Base-by-base conservation (phyloP, 2,329 filamentous ascomycete species). In the Ustulina deusta region DNA sequence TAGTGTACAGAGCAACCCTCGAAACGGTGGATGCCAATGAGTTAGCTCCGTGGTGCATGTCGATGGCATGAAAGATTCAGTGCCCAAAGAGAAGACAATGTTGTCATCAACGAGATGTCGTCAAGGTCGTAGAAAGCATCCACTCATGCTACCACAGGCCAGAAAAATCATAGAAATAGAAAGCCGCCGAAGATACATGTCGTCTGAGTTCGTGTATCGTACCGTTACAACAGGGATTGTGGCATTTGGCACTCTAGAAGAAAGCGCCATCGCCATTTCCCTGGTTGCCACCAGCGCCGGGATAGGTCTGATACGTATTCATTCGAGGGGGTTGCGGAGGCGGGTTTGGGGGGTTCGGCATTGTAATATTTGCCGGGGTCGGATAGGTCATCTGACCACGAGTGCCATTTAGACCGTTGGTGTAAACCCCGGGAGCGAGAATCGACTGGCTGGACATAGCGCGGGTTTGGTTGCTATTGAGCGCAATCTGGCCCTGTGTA, bases 401-500 rank as follows among this genome's bases (percentile, higher is more conserved):
- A 13, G 60, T 61, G 13, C 70, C 73, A 59, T 77, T 79, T 34
- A 79, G 64, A 44, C 77, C 77, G 58, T 78, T 80, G 57, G 74
- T 72, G 56, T 79, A 79, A 10, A 73, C 74, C 3, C 74, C 76
- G 29, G 76, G 71, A 17, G 77, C 56, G 29, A 83, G 69, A 51
- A 83, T 78, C 15, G 80, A 73, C 61, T 75, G 81, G 65, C 79
- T 82, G 54, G 81, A 79, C 72, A 84, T 77, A 71, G 76, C 79
- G 46, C 85, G 85, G 71, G 74, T 75, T 72, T 83, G 82, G 56
- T 75, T 68, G 44, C 81, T 76, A 15, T 85, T 85, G 32, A 87
- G 74, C 3, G 84, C 78, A 44, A 88, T 83, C 77, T 89, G 87
- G 15, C 86, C 85, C 66, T 85, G 82, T 0, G 84, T 84, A 48